phyloP scores from a whole-genome alignment of 306 rosid genomes.

The Argentina anserina region DNA sequence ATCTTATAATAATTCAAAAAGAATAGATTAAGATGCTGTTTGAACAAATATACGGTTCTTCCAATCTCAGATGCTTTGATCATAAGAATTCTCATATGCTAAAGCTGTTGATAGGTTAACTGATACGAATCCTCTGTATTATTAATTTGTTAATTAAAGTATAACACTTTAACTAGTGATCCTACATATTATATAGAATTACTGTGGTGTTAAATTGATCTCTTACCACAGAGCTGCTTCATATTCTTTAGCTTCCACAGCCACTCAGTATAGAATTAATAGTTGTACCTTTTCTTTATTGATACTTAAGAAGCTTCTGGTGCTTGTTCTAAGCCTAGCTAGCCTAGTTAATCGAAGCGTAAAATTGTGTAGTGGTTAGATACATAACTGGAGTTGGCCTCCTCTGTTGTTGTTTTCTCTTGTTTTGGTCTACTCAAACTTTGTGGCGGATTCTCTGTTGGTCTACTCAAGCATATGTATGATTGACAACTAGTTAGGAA shows the following conservation, averaged over 20 bases:
- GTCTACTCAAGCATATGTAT: no score
- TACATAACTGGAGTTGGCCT: neutral
- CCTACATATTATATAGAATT: neutral
- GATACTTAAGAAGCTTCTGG: slow-evolving; percentile 1
- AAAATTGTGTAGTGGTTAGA: neutral
- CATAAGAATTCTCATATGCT: neutral
- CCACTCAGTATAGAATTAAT: neutral
- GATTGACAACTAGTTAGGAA: neutral
- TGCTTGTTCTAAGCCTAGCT: neutral
- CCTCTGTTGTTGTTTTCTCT: neutral
- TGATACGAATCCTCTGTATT: neutral
- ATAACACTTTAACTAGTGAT: neutral
- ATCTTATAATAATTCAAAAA: neutral
- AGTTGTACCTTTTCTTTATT: neutral
- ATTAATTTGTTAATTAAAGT: neutral
- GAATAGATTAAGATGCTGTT: neutral
- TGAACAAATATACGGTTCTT: neutral
- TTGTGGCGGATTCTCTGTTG: neutral
- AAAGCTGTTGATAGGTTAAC: neutral
- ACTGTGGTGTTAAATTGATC: neutral
- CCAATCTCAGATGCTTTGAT: neutral
- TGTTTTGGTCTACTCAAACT: neutral
- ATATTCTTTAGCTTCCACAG: slow-evolving; percentile 5
- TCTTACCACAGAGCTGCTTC: neutral
- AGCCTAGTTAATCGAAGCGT: neutral